Conservation (phyloP, 2,329 filamentous ascomycete genomes). For the Diaporthe longicolla region DNA sequence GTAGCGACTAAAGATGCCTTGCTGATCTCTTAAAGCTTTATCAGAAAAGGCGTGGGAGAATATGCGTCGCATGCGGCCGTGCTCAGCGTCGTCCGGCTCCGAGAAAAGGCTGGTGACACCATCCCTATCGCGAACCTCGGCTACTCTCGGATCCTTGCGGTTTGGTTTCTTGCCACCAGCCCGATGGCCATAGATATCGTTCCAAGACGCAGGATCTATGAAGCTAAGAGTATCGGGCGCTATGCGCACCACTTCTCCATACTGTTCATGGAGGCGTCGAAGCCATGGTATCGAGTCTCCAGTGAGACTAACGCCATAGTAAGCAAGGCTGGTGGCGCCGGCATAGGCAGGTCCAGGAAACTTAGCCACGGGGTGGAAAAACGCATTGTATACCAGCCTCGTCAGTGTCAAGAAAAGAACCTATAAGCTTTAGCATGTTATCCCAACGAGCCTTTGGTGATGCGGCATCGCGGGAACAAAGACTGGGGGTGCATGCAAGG, state of each 20-base stretch:
- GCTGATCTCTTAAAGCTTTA: slow-evolving; percentile 4
- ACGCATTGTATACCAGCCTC: too few relatives aligned
- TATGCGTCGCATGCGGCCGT: slow-evolving; percentile 5
- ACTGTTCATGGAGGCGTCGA: background rate
- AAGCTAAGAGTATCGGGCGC: background rate
- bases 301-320: background rate
- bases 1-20: slow-evolving; percentile 11
- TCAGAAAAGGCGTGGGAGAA: slow-evolving; percentile 20
- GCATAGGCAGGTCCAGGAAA: background rate
- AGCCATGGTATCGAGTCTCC: background rate
- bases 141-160: background rate
- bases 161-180: background rate
- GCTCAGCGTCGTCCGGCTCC: slow-evolving; percentile 3
- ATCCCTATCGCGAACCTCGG: background rate
- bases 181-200: background rate
- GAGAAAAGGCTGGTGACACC: background rate
- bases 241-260: background rate
- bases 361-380: background rate
- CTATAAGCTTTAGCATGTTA: too few relatives aligned
- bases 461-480: too few relatives aligned
- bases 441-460: too few relatives aligned
- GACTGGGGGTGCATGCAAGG: too few relatives aligned
- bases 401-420: too few relatives aligned
- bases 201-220: background rate
- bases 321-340: background rate